A percentile compares a stretch with the other conserved stretches of the same genome.
These are phyloP conservation scores for Vitis hybrid DNA, from an alignment of 177 flowering plant species.

Conservation along the genomic window DNA sequence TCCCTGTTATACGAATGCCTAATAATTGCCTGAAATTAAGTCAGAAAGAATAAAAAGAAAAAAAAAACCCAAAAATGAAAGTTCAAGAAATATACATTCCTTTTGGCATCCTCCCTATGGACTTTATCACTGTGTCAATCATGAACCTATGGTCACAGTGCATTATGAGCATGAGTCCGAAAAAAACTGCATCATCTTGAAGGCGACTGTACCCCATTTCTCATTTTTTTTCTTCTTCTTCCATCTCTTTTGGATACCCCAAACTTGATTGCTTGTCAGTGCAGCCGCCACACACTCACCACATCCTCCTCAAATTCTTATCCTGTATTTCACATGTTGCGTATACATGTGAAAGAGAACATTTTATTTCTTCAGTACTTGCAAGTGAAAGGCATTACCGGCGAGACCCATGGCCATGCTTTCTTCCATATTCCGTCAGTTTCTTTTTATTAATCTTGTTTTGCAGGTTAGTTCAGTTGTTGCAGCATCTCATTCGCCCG, in stretches of 20 bases:
- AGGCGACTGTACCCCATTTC: no score
- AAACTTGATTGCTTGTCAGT: no score
- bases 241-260: no score
- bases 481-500: slow-evolving; percentile 19
- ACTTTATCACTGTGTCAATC: neutral
- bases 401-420: neutral
- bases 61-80: neutral
- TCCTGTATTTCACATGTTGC: no score
- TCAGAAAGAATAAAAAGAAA: neutral
- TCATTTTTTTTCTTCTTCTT: no score
- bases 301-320: no score
- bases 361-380: neutral
- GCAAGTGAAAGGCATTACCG: neutral
- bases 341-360: neutral
- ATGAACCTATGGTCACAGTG: neutral
- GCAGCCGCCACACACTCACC: no score
- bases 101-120: neutral
- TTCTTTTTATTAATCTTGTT: slow-evolving; percentile 10
- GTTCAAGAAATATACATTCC: neutral
- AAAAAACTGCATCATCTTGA: no score
- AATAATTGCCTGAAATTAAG: neutral
- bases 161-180: no score
- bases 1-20: no score
- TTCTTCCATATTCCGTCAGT: neutral
- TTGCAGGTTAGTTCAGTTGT: slow-evolving; percentile 3